phyloP scores from a whole-genome alignment of 2,329 filamentous ascomycete genomes.

The Fusarium virguliforme region DNA sequence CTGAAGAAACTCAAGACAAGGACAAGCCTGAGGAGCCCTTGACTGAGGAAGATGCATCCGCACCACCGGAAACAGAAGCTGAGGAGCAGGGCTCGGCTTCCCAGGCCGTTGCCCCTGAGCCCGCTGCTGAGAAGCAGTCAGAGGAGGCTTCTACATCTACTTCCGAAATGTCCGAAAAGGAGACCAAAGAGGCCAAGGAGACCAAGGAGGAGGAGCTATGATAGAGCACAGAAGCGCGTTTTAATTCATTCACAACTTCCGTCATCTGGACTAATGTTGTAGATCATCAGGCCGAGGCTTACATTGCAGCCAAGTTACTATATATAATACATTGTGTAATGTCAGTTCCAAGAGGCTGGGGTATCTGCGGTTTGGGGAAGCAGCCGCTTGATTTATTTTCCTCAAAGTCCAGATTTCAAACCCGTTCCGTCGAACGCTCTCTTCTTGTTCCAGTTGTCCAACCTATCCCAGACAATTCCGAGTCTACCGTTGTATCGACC shows the following conservation, averaged over 20 bases:
- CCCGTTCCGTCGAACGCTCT: slow-evolving; percentile 1
- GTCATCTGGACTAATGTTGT: slow-evolving; percentile 15
- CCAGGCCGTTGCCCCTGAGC: slow-evolving; percentile 11
- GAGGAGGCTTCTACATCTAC: slow-evolving; percentile 17
- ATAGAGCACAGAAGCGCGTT: slow-evolving; percentile 25
- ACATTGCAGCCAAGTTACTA: background rate
- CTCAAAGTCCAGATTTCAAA: slow-evolving; percentile 8
- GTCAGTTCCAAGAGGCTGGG: slow-evolving; percentile 3
- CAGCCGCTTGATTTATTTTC: slow-evolving; percentile 1
- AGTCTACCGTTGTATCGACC: background rate
- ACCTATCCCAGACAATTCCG: background rate
- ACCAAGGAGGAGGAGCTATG: slow-evolving; percentile 30
- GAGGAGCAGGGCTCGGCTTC: slow-evolving; percentile 20
- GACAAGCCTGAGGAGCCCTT: slow-evolving; percentile 35
- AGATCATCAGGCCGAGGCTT: slow-evolving; percentile 12
- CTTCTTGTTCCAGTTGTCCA: slow-evolving; percentile 10
- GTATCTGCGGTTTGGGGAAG: background rate
- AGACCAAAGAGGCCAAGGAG: slow-evolving; percentile 27
- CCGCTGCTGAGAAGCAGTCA: slow-evolving; percentile 20
- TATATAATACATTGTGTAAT: slow-evolving; percentile 29
- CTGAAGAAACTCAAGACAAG: slow-evolving; percentile 43
- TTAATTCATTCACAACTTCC: slow-evolving; percentile 26
- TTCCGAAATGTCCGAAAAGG: slow-evolving; percentile 19
- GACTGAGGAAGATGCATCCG: slow-evolving; percentile 12
- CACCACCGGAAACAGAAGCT: slow-evolving; percentile 18